These are phyloP conservation scores for Euphrasia arctica DNA, from an alignment of 305 asterid species.

Conservation along the genomic window DNA sequence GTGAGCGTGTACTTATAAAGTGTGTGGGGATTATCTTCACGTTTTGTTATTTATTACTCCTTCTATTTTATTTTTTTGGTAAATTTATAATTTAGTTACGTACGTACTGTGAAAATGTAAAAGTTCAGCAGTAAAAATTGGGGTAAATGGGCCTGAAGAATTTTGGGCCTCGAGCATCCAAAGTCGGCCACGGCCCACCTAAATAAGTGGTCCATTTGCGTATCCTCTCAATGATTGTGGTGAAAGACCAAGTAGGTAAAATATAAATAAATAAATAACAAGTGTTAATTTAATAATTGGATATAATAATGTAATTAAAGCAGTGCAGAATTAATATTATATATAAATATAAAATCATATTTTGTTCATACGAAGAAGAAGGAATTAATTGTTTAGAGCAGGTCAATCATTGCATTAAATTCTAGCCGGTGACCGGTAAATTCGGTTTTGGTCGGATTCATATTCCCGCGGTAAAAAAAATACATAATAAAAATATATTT, in stretches of 20 bases:
- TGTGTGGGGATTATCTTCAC: too few relatives aligned
- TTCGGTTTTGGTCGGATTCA: neutral
- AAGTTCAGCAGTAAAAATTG: neutral
- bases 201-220: neutral
- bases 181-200: neutral
- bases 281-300: too few relatives aligned
- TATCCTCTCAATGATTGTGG: neutral
- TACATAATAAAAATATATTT: too few relatives aligned
- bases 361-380: conserved; percentile 1
- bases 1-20: too few relatives aligned
- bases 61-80: too few relatives aligned
- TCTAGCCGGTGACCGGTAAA: conserved; percentile 1
- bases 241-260: neutral
- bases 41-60: too few relatives aligned
- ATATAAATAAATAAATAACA: too few relatives aligned
- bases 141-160: neutral
- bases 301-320: too few relatives aligned
- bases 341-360: neutral
- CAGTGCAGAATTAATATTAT: too few relatives aligned
- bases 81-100: too few relatives aligned
- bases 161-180: neutral
- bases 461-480: neutral
- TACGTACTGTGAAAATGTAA: too few relatives aligned
- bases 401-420: conserved; percentile 4
- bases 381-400: neutral